Conservation (phyloP, 192 early-diverging fungal species). For the Coemansia sp. region DNA sequence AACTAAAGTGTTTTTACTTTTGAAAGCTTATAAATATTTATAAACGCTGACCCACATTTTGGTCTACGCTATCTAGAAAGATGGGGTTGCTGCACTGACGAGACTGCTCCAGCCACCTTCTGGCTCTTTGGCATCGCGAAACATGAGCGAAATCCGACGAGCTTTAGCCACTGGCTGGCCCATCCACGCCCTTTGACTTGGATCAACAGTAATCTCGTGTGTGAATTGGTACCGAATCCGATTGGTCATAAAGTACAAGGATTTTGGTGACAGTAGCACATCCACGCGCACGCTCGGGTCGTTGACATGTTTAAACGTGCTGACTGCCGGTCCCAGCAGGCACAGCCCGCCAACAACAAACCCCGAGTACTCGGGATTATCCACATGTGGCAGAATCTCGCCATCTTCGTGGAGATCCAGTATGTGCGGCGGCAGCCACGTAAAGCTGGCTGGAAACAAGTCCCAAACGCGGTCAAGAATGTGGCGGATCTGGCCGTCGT, state of each 20-base stretch:
- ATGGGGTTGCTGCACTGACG: not conserved
- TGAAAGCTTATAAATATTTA: not conserved
- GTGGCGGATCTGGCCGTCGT: constrained; percentile 48
- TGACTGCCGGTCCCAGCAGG: constrained; percentile 68
- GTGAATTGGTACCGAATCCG: constrained; percentile 72
- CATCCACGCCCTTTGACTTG: constrained; percentile 53
- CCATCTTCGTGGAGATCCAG: constrained; percentile 69
- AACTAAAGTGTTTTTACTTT: constrained; percentile 9
- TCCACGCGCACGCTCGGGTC: constrained; percentile 59
- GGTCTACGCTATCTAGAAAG: not conserved
- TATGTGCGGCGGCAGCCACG: constrained; percentile 77
- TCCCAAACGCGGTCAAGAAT: constrained; percentile 60
- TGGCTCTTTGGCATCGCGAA: constrained; percentile 58
- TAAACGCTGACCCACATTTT: not conserved
- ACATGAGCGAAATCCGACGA: constrained; percentile 71
- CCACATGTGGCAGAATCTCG: constrained; percentile 79
- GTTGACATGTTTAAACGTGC: constrained; percentile 64
- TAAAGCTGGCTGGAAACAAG: constrained; percentile 54
- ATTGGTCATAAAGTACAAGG: constrained; percentile 73
- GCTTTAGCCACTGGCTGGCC: constrained; percentile 55
- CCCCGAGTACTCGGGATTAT: constrained; percentile 78
- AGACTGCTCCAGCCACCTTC: constrained; percentile 39
- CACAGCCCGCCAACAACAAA: constrained; percentile 71
- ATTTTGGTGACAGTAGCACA: constrained; percentile 60
- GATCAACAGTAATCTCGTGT: constrained; percentile 68